Evolutionary conservation across 2,329 filamentous ascomycete genomes (phyloP).

Genomic region (Decorospora gaudefroyi): DNA sequence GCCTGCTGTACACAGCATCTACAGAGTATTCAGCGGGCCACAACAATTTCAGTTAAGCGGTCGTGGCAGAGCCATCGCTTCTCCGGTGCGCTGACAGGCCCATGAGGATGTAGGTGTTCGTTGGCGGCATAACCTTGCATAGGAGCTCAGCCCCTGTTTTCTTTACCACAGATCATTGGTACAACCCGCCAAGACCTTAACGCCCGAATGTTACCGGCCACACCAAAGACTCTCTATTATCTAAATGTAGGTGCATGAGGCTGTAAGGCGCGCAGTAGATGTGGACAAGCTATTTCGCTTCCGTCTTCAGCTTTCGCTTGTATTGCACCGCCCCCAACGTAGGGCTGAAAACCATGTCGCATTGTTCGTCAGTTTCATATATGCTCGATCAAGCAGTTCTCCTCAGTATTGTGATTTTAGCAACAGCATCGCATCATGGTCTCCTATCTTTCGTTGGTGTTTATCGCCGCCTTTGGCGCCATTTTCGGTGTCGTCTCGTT

Average conservation of each 20-base stretch:
- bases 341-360: slow-evolving; percentile 15
- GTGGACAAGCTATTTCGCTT: slow-evolving; percentile 18
- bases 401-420: slow-evolving; percentile 1
- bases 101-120: slow-evolving; percentile 8
- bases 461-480: slow-evolving; percentile 24
- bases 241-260: slow-evolving; percentile 23
- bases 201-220: slow-evolving; percentile 20
- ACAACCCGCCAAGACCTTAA: slow-evolving; percentile 12
- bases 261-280: slow-evolving; percentile 5
- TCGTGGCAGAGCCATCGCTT: slow-evolving; percentile 12
- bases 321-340: slow-evolving; percentile 16
- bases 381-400: slow-evolving; percentile 12
- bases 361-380: slow-evolving; percentile 21
- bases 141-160: slow-evolving; percentile 17
- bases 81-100: background rate
- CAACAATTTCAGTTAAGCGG: slow-evolving; percentile 11
- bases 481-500: slow-evolving; percentile 28
- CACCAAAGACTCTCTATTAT: slow-evolving; percentile 24
- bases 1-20: background rate
- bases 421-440: slow-evolving; percentile 22
- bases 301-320: slow-evolving; percentile 12
- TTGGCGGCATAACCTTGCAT: slow-evolving; percentile 23
- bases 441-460: slow-evolving; percentile 31
- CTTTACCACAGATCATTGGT: slow-evolving; percentile 13
- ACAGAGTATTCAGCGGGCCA: slow-evolving; percentile 21